These are phyloP conservation scores for Trametes villosa DNA, from an alignment of 768 basidiomycete species.

Conservation along the genomic window DNA sequence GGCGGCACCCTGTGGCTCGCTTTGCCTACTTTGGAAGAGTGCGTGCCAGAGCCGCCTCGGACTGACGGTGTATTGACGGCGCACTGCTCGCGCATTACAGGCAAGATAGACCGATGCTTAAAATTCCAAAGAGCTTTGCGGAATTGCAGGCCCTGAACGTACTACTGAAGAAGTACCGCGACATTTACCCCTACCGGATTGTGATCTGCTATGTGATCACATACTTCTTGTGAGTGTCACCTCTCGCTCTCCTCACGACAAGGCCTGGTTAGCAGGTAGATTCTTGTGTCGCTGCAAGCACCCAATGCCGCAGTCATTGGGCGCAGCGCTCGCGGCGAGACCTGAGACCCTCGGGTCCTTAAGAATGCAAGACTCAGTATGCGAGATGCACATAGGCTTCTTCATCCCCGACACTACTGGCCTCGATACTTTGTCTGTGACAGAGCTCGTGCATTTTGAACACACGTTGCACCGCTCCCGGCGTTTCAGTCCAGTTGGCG, in stretches of 20 bases:
- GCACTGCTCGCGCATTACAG: constrained; percentile 41
- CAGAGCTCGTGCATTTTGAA: neutral
- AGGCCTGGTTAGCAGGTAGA: neutral
- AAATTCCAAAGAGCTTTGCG: constrained; percentile 86
- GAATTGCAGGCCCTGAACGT: constrained; percentile 85
- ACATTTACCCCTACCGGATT: constrained; percentile 84
- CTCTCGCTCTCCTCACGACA: neutral
- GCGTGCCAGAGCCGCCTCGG: constrained; percentile 37
- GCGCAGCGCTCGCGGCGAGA: neutral
- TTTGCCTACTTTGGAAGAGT: constrained; percentile 80
- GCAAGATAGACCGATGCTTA: constrained; percentile 73
- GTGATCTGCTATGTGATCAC: constrained; percentile 86
- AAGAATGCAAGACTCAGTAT: no score
- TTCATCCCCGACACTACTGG: no score
- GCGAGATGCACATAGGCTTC: no score
- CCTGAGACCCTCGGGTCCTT: no score
- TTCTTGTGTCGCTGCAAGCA: neutral
- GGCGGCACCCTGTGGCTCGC: constrained; percentile 81
- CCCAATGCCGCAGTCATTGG: neutral
- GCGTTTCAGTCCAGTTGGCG: neutral
- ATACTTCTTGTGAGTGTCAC: constrained; percentile 82
- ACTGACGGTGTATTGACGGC: constrained; percentile 8
- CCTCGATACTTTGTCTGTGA: no score
- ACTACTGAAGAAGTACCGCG: constrained; percentile 89
- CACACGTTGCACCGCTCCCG: neutral